Conservation (phyloP, 306 rosid species). For the Rosa chinensis region DNA sequence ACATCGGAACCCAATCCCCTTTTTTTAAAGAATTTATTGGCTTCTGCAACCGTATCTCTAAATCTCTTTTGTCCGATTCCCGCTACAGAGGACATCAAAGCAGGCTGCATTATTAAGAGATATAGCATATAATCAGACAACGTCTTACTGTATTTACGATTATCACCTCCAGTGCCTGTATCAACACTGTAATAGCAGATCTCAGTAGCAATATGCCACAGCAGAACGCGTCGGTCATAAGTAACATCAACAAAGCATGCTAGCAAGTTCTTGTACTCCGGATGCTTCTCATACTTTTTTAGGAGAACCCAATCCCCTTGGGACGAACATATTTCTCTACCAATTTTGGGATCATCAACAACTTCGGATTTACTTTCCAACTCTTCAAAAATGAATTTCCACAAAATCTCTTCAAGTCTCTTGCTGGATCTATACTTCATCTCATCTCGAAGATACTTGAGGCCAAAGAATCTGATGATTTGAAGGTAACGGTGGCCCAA, state of each 20-base stretch:
- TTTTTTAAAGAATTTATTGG: constrained; percentile 21
- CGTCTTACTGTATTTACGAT: constrained; percentile 9
- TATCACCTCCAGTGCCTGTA: too few species aligned
- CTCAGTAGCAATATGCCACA: constrained; percentile 48
- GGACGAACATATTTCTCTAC: constrained; percentile 9
- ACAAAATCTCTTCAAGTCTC: background rate
- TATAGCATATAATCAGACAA: constrained; percentile 45
- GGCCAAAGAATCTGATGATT: background rate
- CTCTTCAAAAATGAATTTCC: constrained; percentile 24
- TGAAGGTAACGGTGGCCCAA: background rate
- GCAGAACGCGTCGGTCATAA: constrained; percentile 29
- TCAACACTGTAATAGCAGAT: constrained; percentile 4
- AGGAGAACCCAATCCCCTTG: constrained; percentile 28
- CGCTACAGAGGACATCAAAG: constrained; percentile 26
- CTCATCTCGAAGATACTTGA: constrained; percentile 25
- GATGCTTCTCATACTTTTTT: background rate
- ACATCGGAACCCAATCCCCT: background rate
- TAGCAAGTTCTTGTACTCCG: background rate
- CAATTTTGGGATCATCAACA: constrained; percentile 1
- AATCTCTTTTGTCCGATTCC: constrained; percentile 35
- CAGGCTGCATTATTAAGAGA: constrained; percentile 34
- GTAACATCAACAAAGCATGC: background rate
- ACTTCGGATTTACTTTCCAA: constrained; percentile 11
- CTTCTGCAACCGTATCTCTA: constrained; percentile 20
- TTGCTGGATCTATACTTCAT: constrained; percentile 15